phyloP scores from a whole-genome alignment of 208 protist genomes.

The Wallacemonas rigidus region DNA sequence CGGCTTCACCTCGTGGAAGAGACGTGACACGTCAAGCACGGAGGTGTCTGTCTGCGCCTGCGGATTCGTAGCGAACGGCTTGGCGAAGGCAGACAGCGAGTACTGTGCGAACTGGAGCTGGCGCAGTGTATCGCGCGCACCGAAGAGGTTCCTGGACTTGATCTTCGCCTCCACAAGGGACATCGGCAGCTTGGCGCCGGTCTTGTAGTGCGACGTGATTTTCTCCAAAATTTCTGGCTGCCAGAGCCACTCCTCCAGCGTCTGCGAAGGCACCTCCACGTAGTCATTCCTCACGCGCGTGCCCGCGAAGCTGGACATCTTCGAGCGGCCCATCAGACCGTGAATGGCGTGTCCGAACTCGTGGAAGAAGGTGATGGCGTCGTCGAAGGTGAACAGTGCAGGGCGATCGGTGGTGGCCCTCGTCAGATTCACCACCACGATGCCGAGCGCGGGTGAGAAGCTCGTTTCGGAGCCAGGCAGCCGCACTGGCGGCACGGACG shows the following conservation, averaged over 20 bases:
- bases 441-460: slow-evolving; percentile 72
- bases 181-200: slow-evolving; percentile 61
- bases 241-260: slow-evolving; percentile 92
- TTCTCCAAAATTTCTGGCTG: slow-evolving; percentile 74
- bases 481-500: slow-evolving; percentile 70
- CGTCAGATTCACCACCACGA: slow-evolving; percentile 87
- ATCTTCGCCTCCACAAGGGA: slow-evolving; percentile 80
- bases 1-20: slow-evolving; percentile 59
- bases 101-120: slow-evolving; percentile 83
- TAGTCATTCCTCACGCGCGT: slow-evolving; percentile 86
- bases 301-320: slow-evolving; percentile 78
- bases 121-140: slow-evolving; percentile 62
- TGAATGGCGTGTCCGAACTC: slow-evolving; percentile 92
- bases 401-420: slow-evolving; percentile 65
- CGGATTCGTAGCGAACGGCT: slow-evolving; percentile 63
- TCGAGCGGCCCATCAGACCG: slow-evolving; percentile 69
- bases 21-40: slow-evolving; percentile 53
- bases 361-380: slow-evolving; percentile 91
- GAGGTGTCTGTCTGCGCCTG: slow-evolving; percentile 14
- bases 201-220: slow-evolving; percentile 86
- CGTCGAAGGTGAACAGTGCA: slow-evolving; percentile 75
- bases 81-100: slow-evolving; percentile 70
- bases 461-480: slow-evolving; percentile 42
- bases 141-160: slow-evolving; percentile 76
- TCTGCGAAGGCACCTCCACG: slow-evolving; percentile 90